A percentile compares a stretch with the other conserved stretches of the same genome.
phyloP scores from a whole-genome alignment of 257 asterid genomes.

The Nicotiana knightiana region DNA sequence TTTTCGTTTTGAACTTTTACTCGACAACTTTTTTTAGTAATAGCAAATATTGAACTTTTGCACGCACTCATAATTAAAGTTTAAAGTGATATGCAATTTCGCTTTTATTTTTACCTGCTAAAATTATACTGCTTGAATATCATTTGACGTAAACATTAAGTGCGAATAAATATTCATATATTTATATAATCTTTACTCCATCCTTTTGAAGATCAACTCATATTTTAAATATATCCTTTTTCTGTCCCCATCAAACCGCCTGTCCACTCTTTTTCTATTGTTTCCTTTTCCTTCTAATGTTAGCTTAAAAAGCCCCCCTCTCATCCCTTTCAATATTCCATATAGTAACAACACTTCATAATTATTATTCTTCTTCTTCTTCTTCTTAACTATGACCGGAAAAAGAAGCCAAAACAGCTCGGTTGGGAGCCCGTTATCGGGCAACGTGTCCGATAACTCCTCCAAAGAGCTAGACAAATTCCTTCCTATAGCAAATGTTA shows the following conservation, averaged over 20 bases:
- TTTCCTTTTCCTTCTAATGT: neutral
- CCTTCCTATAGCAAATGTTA: conserved; percentile 51
- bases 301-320: conserved; percentile 20
- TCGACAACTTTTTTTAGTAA: no score
- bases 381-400: conserved; percentile 19
- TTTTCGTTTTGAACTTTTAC: no score
- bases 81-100: no score
- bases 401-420: conserved; percentile 24
- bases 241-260: conserved; percentile 41
- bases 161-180: no score
- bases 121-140: no score
- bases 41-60: no score
- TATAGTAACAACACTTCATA: neutral
- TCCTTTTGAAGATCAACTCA: neutral
- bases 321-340: neutral
- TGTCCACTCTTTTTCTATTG: conserved; percentile 25
- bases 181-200: neutral
- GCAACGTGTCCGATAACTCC: conserved; percentile 1
- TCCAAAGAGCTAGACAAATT: conserved; percentile 32
- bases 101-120: no score
- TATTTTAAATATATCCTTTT: conserved; percentile 10
- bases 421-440: conserved; percentile 5
- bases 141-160: no score
- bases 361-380: neutral
- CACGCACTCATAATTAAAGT: no score